Evolutionary conservation across 2,329 filamentous ascomycete genomes (phyloP), one percentile per base, ranked within the genome.

Genomic region (Scedosporium apiospermum): DNA sequence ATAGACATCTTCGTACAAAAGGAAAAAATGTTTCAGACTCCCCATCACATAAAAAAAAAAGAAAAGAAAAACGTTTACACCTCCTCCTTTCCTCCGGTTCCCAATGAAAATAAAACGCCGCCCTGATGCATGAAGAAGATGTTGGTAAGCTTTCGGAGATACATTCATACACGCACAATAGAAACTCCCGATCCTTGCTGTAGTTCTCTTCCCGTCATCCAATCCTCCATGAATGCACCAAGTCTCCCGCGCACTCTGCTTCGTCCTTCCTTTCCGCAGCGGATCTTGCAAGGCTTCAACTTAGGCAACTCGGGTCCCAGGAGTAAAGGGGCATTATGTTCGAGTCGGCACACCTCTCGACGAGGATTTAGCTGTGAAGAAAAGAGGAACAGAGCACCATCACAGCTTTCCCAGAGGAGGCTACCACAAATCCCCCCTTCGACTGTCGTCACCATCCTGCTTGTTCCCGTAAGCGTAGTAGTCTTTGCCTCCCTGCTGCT

Each of bases 361-460:
- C 6, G 7, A 34, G 30, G 30, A 9, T 34, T 34, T 9, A 34
- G 5, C 30, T 5, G 6, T 30, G 30, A 9, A 51, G 21, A 51
- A 51, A 10, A 51, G 46, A 51, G 21, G 12, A 16, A 23, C n/a
- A 23, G 16, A 23, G 10, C 16, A 16, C 46, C 7, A n/a, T 2
- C n/a, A 16, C 60, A 16, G 7, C n/a, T 27, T 61, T 41, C n/a
- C 59, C 4, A 21, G 10, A 34, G 27, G 30, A 38, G 34, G 18
- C 57, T 53, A 65, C 64, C 64, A 65, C 63, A 65, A 63, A n/a
- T 65, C 60, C 16, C 55, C 58, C 23, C 60, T 61, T 10, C 57
- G 55, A 18, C 61, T 30, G 6, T 58, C 57, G 18, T 58, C 53
- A 26, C 23, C 60, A 21, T 57, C 44, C 18, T 46, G 44, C 44